A percentile compares a stretch with the other conserved stretches of the same genome.
Conservation (phyloP, 192 early-diverging fungal genomes). For the Backusella circina region DNA sequence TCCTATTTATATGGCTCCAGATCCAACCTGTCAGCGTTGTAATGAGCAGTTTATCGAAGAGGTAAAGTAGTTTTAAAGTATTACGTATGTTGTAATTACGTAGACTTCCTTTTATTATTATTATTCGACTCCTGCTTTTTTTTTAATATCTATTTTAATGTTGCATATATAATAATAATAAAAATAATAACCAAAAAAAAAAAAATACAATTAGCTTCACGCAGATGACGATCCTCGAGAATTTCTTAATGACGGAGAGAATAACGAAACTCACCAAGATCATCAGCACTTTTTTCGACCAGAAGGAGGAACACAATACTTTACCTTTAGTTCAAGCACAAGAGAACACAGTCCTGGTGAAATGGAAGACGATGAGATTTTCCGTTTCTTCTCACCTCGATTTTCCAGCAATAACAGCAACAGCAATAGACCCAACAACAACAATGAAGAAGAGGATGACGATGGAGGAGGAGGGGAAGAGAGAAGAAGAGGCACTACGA, state of each 20-base stretch:
- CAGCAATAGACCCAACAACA: background rate
- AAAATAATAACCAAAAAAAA: background rate
- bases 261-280: background rate
- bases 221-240: constrained; percentile 16
- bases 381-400: constrained; percentile 9
- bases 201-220: background rate
- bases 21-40: constrained; percentile 78
- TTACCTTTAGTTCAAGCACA: background rate
- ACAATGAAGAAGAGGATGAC: background rate
- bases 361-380: background rate
- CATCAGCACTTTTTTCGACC: background rate
- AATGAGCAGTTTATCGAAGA: constrained; percentile 82
- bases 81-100: background rate
- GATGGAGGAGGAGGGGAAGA: background rate
- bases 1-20: constrained; percentile 64
- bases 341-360: background rate
- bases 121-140: background rate
- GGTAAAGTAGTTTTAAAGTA: constrained; percentile 39
- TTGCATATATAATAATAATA: background rate
- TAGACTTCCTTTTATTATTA: background rate
- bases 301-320: background rate
- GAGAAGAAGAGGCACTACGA: background rate
- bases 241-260: background rate
- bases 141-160: background rate
- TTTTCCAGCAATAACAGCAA: background rate